Conservation (phyloP, 192 early-diverging fungal species). For the Coemansia sp. region DNA sequence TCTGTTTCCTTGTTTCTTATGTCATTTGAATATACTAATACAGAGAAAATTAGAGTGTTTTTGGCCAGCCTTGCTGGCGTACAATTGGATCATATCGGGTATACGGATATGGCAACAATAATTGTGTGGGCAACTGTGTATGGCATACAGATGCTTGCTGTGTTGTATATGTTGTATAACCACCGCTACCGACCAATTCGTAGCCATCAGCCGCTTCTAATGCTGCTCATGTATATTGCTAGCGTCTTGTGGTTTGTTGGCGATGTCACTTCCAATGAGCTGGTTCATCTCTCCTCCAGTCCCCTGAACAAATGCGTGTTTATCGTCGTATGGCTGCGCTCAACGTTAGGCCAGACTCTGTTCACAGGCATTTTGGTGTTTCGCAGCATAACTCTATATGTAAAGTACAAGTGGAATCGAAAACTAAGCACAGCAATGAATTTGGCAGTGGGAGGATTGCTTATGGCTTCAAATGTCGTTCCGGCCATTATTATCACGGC, state of each 20-base stretch:
- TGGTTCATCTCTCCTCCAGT: constrained; percentile 18
- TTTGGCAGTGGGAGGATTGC: neutral
- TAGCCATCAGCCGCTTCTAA: constrained; percentile 3
- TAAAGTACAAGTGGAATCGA: constrained; percentile 5
- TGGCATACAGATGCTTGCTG: constrained; percentile 16
- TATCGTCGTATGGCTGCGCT: constrained; percentile 34
- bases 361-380: constrained; percentile 4
- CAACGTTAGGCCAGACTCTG: constrained; percentile 24
- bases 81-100: constrained; percentile 30
- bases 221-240: constrained; percentile 7
- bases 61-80: constrained; percentile 26
- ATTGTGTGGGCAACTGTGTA: constrained; percentile 11
- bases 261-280: constrained; percentile 29
- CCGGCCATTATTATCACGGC: constrained; percentile 17
- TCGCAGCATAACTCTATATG: neutral
- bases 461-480: neutral
- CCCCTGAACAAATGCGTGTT: constrained; percentile 29
- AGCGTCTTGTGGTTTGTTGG: constrained; percentile 39
- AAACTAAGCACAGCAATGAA: neutral
- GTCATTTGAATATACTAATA: constrained; percentile 32
- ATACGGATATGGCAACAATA: constrained; percentile 25
- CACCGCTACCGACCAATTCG: constrained; percentile 27
- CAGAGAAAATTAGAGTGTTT: constrained; percentile 32
- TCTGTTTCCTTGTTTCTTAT: constrained; percentile 2
- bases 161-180: constrained; percentile 27